A percentile compares a stretch with the other conserved stretches of the same genome.
Conservation (phyloP, 306 rosid species). For the Oemleria cerasiformis region DNA sequence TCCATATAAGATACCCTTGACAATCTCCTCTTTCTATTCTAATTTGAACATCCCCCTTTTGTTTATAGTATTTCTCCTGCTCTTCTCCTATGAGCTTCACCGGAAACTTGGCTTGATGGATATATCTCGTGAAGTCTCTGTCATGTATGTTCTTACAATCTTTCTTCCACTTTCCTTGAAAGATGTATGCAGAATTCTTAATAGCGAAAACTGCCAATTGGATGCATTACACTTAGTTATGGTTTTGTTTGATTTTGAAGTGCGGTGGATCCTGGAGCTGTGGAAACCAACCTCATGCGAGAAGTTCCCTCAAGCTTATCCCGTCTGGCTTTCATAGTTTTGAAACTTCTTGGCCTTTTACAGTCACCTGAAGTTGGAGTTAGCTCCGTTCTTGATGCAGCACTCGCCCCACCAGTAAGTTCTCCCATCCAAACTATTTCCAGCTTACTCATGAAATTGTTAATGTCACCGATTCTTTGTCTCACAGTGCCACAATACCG, state of each 20-base stretch:
- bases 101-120: conserved; percentile 51
- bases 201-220: background rate
- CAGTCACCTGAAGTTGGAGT: conserved; percentile 59
- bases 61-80: conserved; percentile 61
- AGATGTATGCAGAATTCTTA: conserved; percentile 4
- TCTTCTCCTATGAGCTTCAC: conserved; percentile 80
- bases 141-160: conserved; percentile 37
- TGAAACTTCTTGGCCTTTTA: conserved; percentile 52
- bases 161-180: background rate
- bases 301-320: conserved; percentile 66
- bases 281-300: conserved; percentile 70
- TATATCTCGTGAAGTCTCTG: conserved; percentile 54
- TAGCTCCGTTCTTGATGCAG: conserved; percentile 66
- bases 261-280: conserved; percentile 81
- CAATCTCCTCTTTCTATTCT: conserved; percentile 25
- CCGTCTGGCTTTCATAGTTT: conserved; percentile 34
- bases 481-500: background rate
- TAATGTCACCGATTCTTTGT: background rate
- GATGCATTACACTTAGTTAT: background rate
- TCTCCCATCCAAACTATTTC: background rate
- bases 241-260: conserved; percentile 39
- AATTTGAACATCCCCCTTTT: conserved; percentile 18
- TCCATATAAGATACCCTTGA: conserved; percentile 11
- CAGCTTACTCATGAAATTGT: background rate
- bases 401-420: conserved; percentile 74